phyloP scores from a whole-genome alignment of 306 rosid genomes.

The Ammopiptanthus mongolicus region DNA sequence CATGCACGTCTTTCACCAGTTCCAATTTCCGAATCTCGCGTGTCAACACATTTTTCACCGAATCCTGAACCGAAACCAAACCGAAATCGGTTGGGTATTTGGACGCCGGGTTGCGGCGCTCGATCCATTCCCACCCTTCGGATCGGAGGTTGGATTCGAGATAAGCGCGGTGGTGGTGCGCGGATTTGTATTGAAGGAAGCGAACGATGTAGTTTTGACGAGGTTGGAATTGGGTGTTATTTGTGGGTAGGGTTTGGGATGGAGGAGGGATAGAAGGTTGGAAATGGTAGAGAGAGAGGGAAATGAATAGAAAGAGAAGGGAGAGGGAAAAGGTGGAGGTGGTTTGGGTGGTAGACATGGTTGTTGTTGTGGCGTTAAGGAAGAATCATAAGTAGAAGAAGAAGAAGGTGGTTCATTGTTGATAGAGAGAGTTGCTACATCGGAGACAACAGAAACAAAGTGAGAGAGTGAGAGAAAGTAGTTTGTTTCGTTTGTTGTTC shows the following conservation, averaged over 20 bases:
- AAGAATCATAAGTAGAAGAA: too few relatives aligned
- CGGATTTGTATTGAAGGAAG: constrained; percentile 51
- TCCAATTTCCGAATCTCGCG: constrained; percentile 49
- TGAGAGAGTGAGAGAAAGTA: background rate
- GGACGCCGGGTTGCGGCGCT: constrained; percentile 70
- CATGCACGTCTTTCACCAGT: constrained; percentile 72
- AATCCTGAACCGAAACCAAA: constrained; percentile 58
- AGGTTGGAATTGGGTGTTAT: background rate
- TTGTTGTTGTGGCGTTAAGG: background rate
- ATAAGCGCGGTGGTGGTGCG: constrained; percentile 56
- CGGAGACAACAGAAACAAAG: background rate
- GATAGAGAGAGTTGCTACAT: constrained; percentile 19
- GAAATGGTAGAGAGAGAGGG: constrained; percentile 36
- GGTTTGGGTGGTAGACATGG: constrained; percentile 34
- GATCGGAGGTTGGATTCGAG: constrained; percentile 45
- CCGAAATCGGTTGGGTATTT: constrained; percentile 85
- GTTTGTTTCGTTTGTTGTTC: background rate
- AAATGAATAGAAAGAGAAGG: constrained; percentile 29
- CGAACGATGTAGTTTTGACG: constrained; percentile 66
- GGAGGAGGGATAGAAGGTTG: constrained; percentile 13
- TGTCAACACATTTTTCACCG: constrained; percentile 29
- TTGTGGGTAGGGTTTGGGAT: constrained; percentile 19
- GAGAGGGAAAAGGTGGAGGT: constrained; percentile 25
- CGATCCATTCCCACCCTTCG: constrained; percentile 83
- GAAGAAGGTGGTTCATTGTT: constrained; percentile 5